These are phyloP conservation scores for Areca catechu DNA, from an alignment of 176 grass and related monocot species.

Conservation along the genomic window DNA sequence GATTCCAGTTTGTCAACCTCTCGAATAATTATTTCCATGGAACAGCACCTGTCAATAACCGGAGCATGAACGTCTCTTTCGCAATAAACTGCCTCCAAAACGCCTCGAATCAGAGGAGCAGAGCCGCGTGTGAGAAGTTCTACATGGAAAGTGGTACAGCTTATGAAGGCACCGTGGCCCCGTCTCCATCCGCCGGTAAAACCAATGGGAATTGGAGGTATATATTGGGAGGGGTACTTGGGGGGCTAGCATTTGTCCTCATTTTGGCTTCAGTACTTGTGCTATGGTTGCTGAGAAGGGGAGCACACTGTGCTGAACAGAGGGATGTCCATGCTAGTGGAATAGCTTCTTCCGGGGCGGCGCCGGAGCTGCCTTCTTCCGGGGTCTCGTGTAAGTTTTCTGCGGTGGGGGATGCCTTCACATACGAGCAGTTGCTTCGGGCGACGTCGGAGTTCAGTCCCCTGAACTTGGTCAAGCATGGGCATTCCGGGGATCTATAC, in stretches of 20 bases:
- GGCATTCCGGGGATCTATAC: conserved; percentile 68
- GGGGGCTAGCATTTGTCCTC: conserved; percentile 26
- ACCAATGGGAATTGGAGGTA: conserved; percentile 34
- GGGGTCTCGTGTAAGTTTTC: conserved; percentile 20
- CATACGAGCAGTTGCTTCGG: conserved; percentile 53
- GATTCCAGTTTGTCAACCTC: conserved; percentile 53
- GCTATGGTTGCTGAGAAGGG: conserved; percentile 31
- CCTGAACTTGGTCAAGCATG: conserved; percentile 55
- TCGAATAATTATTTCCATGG: conserved; percentile 68
- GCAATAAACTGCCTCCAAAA: conserved; percentile 50
- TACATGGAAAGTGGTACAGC: conserved; percentile 33
- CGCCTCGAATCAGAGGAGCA: conserved; percentile 37
- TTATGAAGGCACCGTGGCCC: not conserved
- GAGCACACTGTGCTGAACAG: conserved; percentile 18
- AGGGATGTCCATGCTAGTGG: conserved; percentile 36
- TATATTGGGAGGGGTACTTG: conserved; percentile 41
- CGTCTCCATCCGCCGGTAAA: conserved; percentile 3
- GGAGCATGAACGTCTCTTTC: conserved; percentile 11
- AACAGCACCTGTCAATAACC: not conserved
- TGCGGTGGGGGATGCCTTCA: conserved; percentile 35
- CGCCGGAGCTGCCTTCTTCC: conserved; percentile 19
- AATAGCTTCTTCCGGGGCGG: conserved; percentile 29
- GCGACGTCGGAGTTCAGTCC: conserved; percentile 45
- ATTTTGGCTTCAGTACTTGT: conserved; percentile 20
- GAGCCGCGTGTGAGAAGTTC: conserved; percentile 44